These are phyloP conservation scores for Micractinium sp. DNA, from an alignment of 139 green algal genomes.

Conservation along the genomic window DNA sequence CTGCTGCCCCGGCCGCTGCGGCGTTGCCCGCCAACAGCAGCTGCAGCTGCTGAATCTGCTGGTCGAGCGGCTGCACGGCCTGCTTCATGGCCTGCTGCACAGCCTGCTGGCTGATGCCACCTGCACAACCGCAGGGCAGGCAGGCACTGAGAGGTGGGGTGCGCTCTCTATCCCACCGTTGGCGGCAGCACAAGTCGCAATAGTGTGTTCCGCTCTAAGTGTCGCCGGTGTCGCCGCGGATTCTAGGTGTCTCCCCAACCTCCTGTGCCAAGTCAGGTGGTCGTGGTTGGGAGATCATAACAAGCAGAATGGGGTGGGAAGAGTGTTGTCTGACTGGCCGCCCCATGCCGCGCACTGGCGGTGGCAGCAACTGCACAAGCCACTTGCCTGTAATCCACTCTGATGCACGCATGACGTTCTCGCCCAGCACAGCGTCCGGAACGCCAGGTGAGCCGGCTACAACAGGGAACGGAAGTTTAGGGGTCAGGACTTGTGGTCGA, in stretches of 20 bases:
- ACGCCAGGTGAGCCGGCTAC: background rate
- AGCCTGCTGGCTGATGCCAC: background rate
- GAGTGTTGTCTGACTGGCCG: background rate
- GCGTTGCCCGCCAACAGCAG: too few relatives aligned
- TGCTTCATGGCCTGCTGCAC: background rate
- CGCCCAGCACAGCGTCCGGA: background rate
- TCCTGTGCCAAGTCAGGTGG: background rate
- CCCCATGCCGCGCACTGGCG: background rate
- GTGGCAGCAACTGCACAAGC: background rate
- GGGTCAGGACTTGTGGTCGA: too few relatives aligned
- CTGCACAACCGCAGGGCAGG: background rate
- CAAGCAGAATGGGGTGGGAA: background rate
- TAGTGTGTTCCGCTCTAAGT: too few relatives aligned
- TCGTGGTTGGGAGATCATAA: background rate
- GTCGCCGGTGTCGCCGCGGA: too few relatives aligned
- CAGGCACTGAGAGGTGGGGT: background rate
- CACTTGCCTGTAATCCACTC: background rate
- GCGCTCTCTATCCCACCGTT: too few relatives aligned
- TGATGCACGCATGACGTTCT: background rate
- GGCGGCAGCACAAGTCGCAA: too few relatives aligned
- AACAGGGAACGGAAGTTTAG: too few relatives aligned
- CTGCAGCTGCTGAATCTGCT: background rate
- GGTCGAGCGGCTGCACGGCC: background rate
- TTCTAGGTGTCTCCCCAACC: background rate
- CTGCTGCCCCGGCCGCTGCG: background rate